A percentile compares a stretch with the other conserved stretches of the same genome.
phyloP scores from a whole-genome alignment of 1,139 yeast species.

The Ogataea hybrid region DNA sequence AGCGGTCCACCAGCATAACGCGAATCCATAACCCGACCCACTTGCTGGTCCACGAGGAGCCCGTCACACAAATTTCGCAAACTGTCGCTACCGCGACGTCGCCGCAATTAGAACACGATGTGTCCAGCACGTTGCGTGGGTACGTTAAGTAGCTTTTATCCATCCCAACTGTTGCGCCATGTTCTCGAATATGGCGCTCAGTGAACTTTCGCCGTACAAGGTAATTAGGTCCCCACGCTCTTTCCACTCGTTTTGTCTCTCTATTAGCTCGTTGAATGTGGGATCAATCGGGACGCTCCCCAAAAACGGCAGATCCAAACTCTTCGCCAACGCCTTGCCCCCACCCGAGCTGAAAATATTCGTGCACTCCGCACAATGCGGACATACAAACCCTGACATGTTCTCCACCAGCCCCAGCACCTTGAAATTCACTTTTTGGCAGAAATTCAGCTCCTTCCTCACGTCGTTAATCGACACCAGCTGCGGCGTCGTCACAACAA shows the following conservation, averaged over 20 bases:
- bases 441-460: slow-evolving; percentile 88
- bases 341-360: slow-evolving; percentile 94
- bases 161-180: slow-evolving; percentile 33
- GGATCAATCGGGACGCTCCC: slow-evolving; percentile 96
- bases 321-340: slow-evolving; percentile 68
- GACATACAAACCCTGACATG: slow-evolving; percentile 97
- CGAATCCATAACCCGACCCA: slow-evolving; percentile 21
- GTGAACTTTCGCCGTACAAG: slow-evolving; percentile 38
- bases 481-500: slow-evolving; percentile 96
- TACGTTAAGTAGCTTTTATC: slow-evolving; percentile 8
- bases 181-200: slow-evolving; percentile 47
- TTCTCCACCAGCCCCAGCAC: slow-evolving; percentile 90
- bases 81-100: slow-evolving; percentile 17
- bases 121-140: slow-evolving; percentile 10
- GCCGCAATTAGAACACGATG: neutral
- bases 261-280: slow-evolving; percentile 79
- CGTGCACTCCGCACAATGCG: slow-evolving; percentile 88
- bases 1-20: slow-evolving; percentile 17
- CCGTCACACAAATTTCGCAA: slow-evolving; percentile 18
- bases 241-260: slow-evolving; percentile 43
- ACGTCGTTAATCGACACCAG: slow-evolving; percentile 92
- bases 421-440: slow-evolving; percentile 77
- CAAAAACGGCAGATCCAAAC: slow-evolving; percentile 60
- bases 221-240: slow-evolving; percentile 26
- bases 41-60: slow-evolving; percentile 13